These are phyloP conservation scores for Malassezia caprae DNA, from an alignment of 1,284 basidiomycete species.

Conservation along the genomic window DNA sequence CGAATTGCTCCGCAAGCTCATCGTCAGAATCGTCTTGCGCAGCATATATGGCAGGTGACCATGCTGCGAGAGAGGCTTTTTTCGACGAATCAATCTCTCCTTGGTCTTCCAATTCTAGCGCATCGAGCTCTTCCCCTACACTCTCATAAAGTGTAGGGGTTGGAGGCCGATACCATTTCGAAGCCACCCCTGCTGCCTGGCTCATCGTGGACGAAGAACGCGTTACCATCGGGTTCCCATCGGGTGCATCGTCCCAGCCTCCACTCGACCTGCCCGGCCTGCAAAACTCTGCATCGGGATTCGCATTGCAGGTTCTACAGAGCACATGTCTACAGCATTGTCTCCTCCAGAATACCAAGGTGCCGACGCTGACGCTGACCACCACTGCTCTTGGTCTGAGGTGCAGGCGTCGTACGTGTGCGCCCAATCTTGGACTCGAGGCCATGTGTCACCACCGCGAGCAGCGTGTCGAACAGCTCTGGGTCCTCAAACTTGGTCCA, in stretches of 20 bases:
- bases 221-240: neutral
- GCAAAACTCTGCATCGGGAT: neutral
- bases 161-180: slow-evolving; percentile 14
- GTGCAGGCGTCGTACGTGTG: neutral
- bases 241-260: neutral
- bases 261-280: neutral
- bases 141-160: slow-evolving; percentile 7
- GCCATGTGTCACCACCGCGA: slow-evolving; percentile 8
- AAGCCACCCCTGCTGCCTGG: neutral
- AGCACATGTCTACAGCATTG: slow-evolving; percentile 11
- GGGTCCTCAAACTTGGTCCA: slow-evolving; percentile 14
- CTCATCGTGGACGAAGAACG: neutral
- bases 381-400: neutral
- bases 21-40: slow-evolving; percentile 18
- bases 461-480: slow-evolving; percentile 1
- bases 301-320: neutral
- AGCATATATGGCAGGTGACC: slow-evolving; percentile 1
- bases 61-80: neutral
- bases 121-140: slow-evolving; percentile 13
- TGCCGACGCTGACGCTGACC: slow-evolving; percentile 14
- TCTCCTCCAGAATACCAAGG: slow-evolving; percentile 12
- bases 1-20: slow-evolving; percentile 25
- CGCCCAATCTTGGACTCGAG: slow-evolving; percentile 9
- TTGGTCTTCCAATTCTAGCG: slow-evolving; percentile 2
- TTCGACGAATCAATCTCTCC: neutral